These are phyloP conservation scores for Rhizopus sp. DNA, from an alignment of 371 early-diverging fungal genomes.

Conservation along the genomic window DNA sequence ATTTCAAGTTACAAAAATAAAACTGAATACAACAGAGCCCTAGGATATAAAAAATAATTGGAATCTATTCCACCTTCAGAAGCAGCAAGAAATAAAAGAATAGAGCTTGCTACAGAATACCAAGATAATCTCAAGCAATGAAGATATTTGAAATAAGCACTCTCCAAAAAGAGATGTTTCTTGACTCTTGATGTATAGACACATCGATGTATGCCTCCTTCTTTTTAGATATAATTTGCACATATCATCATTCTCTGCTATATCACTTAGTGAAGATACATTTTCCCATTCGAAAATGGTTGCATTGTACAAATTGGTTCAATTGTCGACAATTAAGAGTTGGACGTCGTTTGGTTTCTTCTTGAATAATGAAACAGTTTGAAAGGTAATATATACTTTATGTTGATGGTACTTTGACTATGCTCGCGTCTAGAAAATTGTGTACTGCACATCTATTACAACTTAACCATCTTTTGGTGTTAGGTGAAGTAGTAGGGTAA, in stretches of 20 bases:
- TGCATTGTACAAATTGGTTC: slow-evolving; percentile 4
- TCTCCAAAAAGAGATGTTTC: no score
- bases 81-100: no score
- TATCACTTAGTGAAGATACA: not conserved
- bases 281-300: not conserved
- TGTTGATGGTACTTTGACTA: not conserved
- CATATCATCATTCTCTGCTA: not conserved
- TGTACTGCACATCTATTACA: not conserved
- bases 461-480: not conserved
- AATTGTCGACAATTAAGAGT: not conserved
- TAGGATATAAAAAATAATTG: no score
- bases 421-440: not conserved
- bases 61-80: no score
- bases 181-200: not conserved
- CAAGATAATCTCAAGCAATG: no score
- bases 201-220: not conserved
- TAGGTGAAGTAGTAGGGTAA: not conserved
- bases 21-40: no score
- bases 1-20: no score
- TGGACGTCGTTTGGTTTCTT: not conserved
- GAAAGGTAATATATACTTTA: not conserved
- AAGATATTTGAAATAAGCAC: no score
- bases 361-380: slow-evolving; percentile 1
- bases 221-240: not conserved
- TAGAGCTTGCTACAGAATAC: no score